phyloP scores from a whole-genome alignment of 352 stramenopile species.

The Phytophthora citrophthora region DNA sequence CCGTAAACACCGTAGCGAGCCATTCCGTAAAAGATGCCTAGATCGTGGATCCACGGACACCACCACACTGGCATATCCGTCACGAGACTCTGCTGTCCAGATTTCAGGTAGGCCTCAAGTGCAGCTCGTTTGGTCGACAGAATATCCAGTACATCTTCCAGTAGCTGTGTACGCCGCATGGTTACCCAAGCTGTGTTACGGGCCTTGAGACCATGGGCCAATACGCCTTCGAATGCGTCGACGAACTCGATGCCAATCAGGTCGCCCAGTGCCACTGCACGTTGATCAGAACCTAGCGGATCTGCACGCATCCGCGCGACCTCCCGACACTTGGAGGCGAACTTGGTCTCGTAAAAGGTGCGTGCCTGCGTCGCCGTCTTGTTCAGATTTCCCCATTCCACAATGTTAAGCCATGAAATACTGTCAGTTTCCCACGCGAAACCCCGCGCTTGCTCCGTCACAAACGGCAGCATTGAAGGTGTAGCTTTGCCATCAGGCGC shows the following conservation, averaged over 20 bases:
- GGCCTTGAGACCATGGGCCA: constrained; percentile 86
- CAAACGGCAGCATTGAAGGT: constrained; percentile 36
- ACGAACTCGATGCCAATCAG: constrained; percentile 89
- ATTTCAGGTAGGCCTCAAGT: constrained; percentile 64
- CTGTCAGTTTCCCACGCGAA: constrained; percentile 85
- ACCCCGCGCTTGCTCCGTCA: constrained; percentile 39
- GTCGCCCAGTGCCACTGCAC: constrained; percentile 71
- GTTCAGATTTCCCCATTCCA: constrained; percentile 84
- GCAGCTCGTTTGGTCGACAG: constrained; percentile 44
- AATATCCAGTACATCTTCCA: constrained; percentile 74
- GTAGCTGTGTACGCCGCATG: constrained; percentile 75
- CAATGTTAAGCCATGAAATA: constrained; percentile 84
- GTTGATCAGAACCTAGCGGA: constrained; percentile 77
- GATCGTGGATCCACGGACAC: constrained; percentile 89
- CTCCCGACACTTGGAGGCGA: constrained; percentile 75
- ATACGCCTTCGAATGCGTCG: constrained; percentile 81
- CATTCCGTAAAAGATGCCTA: constrained; percentile 83
- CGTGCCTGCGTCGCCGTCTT: constrained; percentile 71
- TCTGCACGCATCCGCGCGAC: constrained; percentile 84
- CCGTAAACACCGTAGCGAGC: constrained; percentile 74
- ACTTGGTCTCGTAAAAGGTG: constrained; percentile 78
- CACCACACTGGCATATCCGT: constrained; percentile 88
- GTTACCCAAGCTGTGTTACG: constrained; percentile 86
- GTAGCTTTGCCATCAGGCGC: constrained; percentile 32
- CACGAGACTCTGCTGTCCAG: constrained; percentile 63